Percentiles rank a stretch among this genome's conserved stretches.
These are phyloP conservation scores for Solanum medicagineum DNA, from an alignment of 257 asterid genomes.

Conservation along the genomic window DNA sequence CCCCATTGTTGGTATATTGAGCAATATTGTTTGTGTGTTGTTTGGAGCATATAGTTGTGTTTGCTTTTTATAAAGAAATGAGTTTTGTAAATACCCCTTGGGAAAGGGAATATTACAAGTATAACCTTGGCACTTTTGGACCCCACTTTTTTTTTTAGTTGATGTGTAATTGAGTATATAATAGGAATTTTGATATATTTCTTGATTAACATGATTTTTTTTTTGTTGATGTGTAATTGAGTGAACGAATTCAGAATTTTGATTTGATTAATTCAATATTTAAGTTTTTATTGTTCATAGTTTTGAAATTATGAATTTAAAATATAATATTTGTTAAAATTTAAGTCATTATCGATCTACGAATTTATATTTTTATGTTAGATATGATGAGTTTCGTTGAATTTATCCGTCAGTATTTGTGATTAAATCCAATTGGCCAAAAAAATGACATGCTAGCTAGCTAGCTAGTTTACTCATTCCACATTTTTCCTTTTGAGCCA, in stretches of 20 bases:
- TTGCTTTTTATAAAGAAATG: constrained; percentile 20
- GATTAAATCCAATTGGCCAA: neutral
- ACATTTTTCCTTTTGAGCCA: neutral
- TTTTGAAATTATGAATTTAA: neutral
- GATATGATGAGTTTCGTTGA: neutral
- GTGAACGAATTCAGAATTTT: neutral
- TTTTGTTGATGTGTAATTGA: neutral
- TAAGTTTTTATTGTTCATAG: neutral
- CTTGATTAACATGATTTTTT: neutral
- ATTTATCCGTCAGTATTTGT: neutral
- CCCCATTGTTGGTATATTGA: constrained; percentile 40
- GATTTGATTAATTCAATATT: neutral
- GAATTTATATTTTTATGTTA: neutral
- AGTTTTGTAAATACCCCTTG: constrained; percentile 15
- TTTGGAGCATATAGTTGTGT: constrained; percentile 8
- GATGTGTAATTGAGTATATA: neutral
- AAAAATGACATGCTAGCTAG: neutral
- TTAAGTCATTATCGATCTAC: neutral
- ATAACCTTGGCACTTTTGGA: constrained; percentile 23
- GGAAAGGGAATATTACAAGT: constrained; percentile 17
- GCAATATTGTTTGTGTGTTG: neutral
- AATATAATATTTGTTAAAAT: neutral
- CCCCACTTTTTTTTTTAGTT: constrained; percentile 23
- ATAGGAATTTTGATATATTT: neutral
- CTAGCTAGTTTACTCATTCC: neutral